Percentiles rank a stretch among this genome's conserved stretches.
Evolutionary conservation across 208 protist genomes (phyloP).

Genomic region (Trypanosoma congolense): DNA sequence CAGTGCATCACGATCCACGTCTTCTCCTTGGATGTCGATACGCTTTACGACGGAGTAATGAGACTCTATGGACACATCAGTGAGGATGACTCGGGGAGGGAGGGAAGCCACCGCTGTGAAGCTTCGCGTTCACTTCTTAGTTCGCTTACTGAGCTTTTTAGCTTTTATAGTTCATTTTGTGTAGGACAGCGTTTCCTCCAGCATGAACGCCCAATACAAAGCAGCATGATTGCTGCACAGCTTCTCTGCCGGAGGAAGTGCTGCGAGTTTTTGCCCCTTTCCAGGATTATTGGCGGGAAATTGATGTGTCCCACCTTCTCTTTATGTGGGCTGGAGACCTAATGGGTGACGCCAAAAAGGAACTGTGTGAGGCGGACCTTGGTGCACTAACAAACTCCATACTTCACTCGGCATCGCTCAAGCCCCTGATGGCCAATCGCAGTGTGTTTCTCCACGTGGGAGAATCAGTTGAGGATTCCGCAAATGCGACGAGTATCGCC

Average conservation of each 20-base stretch:
- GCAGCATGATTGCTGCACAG: neutral
- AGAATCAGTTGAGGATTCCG: neutral
- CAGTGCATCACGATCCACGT: slow-evolving; percentile 35
- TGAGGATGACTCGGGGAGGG: slow-evolving; percentile 7
- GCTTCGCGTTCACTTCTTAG: slow-evolving; percentile 38
- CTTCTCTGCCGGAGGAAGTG: slow-evolving; percentile 24
- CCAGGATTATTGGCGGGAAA: slow-evolving; percentile 50
- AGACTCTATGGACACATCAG: slow-evolving; percentile 26
- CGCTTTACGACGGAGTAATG: slow-evolving; percentile 59
- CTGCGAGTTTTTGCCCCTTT: slow-evolving; percentile 23
- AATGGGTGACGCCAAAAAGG: neutral
- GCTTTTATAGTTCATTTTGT: slow-evolving; percentile 49
- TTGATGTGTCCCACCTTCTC: slow-evolving; percentile 69
- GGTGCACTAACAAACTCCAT: slow-evolving; percentile 14
- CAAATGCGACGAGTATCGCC: neutral
- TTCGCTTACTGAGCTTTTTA: slow-evolving; percentile 46
- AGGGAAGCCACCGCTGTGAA: slow-evolving; percentile 31
- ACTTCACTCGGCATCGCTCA: slow-evolving; percentile 18
- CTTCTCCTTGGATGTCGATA: slow-evolving; percentile 36
- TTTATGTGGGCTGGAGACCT: slow-evolving; percentile 25
- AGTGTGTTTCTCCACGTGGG: slow-evolving; percentile 16
- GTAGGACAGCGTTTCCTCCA: slow-evolving; percentile 17
- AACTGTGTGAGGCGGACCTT: slow-evolving; percentile 8
- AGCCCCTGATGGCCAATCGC: slow-evolving; percentile 17
- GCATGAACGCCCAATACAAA: neutral